Conservation (phyloP, 345 rosid species). For the Ceriops tagal region DNA sequence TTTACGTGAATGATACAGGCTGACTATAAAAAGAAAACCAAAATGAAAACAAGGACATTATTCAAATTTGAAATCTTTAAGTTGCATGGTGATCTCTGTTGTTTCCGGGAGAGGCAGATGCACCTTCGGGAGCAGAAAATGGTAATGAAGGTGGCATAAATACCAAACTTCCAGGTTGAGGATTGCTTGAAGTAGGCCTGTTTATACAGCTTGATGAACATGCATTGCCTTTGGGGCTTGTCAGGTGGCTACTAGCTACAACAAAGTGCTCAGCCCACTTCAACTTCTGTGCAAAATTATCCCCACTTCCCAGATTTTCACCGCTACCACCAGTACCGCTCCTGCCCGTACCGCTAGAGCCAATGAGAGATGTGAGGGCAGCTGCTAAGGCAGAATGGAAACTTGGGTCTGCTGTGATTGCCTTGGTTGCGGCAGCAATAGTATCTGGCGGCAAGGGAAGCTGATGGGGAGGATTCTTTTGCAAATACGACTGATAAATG, state of each 20-base stretch:
- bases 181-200: constrained; percentile 20
- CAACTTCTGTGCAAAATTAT: constrained; percentile 22
- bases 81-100: constrained; percentile 22
- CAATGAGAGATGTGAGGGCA: constrained; percentile 73
- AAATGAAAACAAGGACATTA: not conserved
- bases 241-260: constrained; percentile 4
- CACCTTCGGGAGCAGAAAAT: constrained; percentile 29
- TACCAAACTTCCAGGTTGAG: constrained; percentile 28
- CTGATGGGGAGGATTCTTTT: constrained; percentile 21
- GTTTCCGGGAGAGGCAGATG: constrained; percentile 35
- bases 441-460: constrained; percentile 31
- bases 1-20: not conserved
- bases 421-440: constrained; percentile 60
- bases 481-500: constrained; percentile 37
- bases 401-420: constrained; percentile 70
- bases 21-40: not conserved
- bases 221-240: constrained; percentile 24
- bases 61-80: constrained; percentile 10
- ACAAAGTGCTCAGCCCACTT: constrained; percentile 25
- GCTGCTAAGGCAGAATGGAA: constrained; percentile 72
- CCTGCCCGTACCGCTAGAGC: not conserved
- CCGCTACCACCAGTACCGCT: constrained; percentile 5
- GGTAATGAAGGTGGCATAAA: constrained; percentile 34
- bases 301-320: constrained; percentile 6
- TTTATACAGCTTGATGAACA: constrained; percentile 33